Evolutionary conservation across 2,329 filamentous ascomycete species (phyloP).

Genomic region (Aspergillus ochraceoroseus): DNA sequence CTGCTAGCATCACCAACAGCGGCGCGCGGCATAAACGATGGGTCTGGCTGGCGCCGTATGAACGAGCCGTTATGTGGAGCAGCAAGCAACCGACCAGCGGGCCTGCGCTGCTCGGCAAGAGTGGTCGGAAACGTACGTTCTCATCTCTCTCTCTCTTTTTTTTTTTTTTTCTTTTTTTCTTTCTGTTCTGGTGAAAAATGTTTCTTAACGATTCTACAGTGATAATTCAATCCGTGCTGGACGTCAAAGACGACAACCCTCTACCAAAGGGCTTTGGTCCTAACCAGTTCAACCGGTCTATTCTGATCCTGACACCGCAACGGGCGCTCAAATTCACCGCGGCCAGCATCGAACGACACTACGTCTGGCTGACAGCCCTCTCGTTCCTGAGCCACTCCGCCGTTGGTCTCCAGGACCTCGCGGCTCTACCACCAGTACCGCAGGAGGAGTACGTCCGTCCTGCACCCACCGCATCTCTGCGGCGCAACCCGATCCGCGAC

Average conservation of each 20-base stretch:
- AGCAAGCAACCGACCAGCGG: constrained; percentile 92
- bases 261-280: constrained; percentile 63
- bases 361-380: constrained; percentile 87
- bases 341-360: constrained; percentile 74
- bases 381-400: constrained; percentile 91
- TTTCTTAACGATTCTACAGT: no score
- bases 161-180: no score
- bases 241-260: constrained; percentile 91
- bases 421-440: constrained; percentile 54
- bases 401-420: constrained; percentile 70
- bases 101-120: constrained; percentile 84
- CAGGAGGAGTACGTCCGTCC: constrained; percentile 34
- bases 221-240: constrained; percentile 88
- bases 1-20: constrained; percentile 60
- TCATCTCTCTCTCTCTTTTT: constrained; percentile 4
- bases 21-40: constrained; percentile 83
- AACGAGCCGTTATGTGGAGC: constrained; percentile 94
- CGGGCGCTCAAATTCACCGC: constrained; percentile 95
- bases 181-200: no score
- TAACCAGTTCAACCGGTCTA: constrained; percentile 79
- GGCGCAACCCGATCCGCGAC: constrained; percentile 66
- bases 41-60: constrained; percentile 98
- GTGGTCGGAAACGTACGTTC: constrained; percentile 85
- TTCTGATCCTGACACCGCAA: constrained; percentile 88
- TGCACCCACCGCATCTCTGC: constrained; percentile 48